Percentiles rank a stretch among this genome's conserved stretches.
These are phyloP conservation scores for Xylaria intraflava DNA, from an alignment of 495 filamentous ascomycete genomes.

Conservation along the genomic window DNA sequence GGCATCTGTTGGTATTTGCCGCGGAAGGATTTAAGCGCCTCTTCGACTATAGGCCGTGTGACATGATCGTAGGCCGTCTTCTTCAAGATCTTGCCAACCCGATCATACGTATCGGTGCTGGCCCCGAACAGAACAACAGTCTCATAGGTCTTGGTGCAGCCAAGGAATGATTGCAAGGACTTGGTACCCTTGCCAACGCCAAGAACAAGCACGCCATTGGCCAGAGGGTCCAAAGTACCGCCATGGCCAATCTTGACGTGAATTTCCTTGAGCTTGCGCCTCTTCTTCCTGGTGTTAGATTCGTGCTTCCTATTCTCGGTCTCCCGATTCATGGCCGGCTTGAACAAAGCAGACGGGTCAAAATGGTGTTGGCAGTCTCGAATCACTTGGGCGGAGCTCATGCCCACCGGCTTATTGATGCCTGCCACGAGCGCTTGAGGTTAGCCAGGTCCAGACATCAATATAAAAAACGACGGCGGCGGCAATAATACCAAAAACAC, in stretches of 20 bases:
- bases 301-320: conserved; percentile 44
- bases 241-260: conserved; percentile 95
- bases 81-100: conserved; percentile 70
- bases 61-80: conserved; percentile 68
- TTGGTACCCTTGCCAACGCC: conserved; percentile 90
- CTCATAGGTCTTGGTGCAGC: conserved; percentile 90
- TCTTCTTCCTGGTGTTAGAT: conserved; percentile 46
- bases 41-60: conserved; percentile 69
- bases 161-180: conserved; percentile 63
- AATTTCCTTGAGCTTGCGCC: conserved; percentile 43
- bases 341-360: conserved; percentile 71
- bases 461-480: background rate
- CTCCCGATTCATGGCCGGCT: conserved; percentile 62
- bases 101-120: conserved; percentile 88
- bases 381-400: conserved; percentile 81
- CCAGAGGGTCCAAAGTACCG: conserved; percentile 89
- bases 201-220: conserved; percentile 83
- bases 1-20: conserved; percentile 88
- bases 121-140: conserved; percentile 83
- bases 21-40: conserved; percentile 66
- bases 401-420: conserved; percentile 82
- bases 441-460: background rate
- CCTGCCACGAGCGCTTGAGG: conserved; percentile 40
- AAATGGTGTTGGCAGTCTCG: conserved; percentile 76
- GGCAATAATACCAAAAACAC: conserved; percentile 58